These are phyloP conservation scores for Ramaria rubella DNA, from an alignment of 768 basidiomycete species.

Conservation along the genomic window DNA sequence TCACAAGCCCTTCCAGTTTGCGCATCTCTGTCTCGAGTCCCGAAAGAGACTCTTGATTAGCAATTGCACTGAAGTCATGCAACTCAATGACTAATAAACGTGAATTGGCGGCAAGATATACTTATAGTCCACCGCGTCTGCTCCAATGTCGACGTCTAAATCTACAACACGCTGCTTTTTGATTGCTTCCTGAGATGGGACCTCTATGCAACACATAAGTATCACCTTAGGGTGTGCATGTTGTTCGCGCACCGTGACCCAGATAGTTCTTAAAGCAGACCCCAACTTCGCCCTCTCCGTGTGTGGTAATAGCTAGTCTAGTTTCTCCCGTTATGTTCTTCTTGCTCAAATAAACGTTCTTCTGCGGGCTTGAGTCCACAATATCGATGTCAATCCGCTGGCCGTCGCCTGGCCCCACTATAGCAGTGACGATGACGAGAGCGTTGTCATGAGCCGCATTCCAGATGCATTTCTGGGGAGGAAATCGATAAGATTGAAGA, in stretches of 20 bases:
- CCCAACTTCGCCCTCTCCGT: conserved; percentile 89
- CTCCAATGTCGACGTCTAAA: conserved; percentile 95
- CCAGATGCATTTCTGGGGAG: conserved; percentile 88
- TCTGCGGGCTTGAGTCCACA: conserved; percentile 75
- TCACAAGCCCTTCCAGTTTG: conserved; percentile 89
- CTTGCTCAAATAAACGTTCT: conserved; percentile 90
- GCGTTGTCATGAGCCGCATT: conserved; percentile 81
- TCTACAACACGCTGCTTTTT: conserved; percentile 69
- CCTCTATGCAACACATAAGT: conserved; percentile 28
- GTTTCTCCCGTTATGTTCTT: conserved; percentile 84
- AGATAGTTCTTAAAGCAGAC: conserved; percentile 88
- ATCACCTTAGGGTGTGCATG: background rate
- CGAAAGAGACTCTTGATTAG: conserved; percentile 94
- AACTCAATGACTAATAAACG: background rate
- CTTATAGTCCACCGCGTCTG: conserved; percentile 99
- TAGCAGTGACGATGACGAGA: conserved; percentile 94
- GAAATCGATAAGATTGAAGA: conserved; percentile 64
- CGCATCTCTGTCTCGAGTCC: conserved; percentile 97
- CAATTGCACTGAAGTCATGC: conserved; percentile 68
- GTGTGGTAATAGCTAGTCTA: conserved; percentile 87
- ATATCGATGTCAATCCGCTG: conserved; percentile 94
- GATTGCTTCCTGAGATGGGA: conserved; percentile 39
- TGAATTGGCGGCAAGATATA: conserved; percentile 33
- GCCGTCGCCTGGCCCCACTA: conserved; percentile 65
- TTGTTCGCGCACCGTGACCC: conserved; percentile 54